Conservation (phyloP, 352 stramenopile species). For the Phytophthora ramorum region DNA sequence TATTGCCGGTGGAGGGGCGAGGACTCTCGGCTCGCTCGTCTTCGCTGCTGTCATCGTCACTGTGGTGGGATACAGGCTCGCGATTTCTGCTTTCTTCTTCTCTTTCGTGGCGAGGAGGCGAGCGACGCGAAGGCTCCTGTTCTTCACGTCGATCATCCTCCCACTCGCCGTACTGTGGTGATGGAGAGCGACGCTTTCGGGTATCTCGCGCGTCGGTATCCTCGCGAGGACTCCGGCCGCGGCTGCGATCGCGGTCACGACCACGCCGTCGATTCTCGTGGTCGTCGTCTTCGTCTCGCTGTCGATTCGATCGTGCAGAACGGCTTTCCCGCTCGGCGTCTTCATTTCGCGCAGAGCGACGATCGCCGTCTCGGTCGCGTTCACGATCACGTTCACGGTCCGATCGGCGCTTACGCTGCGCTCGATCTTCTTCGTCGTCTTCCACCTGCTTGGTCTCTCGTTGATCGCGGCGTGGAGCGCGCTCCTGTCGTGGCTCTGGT, state of each 20-base stretch:
- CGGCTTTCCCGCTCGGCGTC: slow-evolving; percentile 12
- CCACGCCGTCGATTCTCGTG: slow-evolving; percentile 13
- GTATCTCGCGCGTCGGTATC: slow-evolving; percentile 12
- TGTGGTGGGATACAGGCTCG: slow-evolving; percentile 2
- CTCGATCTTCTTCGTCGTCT: slow-evolving; percentile 29
- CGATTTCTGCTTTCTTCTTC: slow-evolving; percentile 13
- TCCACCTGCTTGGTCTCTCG: slow-evolving; percentile 24
- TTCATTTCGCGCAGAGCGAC: slow-evolving; percentile 3
- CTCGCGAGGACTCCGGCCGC: slow-evolving; percentile 10
- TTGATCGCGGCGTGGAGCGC: slow-evolving; percentile 10
- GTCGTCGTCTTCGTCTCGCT: slow-evolving; percentile 23
- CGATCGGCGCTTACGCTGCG: slow-evolving; percentile 17
- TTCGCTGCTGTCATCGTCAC: slow-evolving; percentile 43
- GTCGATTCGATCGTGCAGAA: slow-evolving; percentile 13
- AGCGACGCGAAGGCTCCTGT: slow-evolving; percentile 9
- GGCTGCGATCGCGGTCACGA: slow-evolving; percentile 6
- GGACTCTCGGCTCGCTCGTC: slow-evolving; percentile 32
- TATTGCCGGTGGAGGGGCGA: slow-evolving; percentile 33
- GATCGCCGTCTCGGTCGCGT: slow-evolving; percentile 10
- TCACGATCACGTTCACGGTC: slow-evolving; percentile 17
- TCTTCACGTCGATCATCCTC: slow-evolving; percentile 10
- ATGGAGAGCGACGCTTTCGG: slow-evolving; percentile 19
- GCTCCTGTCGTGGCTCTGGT: slow-evolving; percentile 21
- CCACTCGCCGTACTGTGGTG: slow-evolving; percentile 19
- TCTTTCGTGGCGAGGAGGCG: slow-evolving; percentile 10